Percentiles rank a stretch among this genome's conserved stretches.
These are phyloP conservation scores for Colletotrichum navitas DNA, from an alignment of 2,329 filamentous ascomycete genomes.

Conservation along the genomic window DNA sequence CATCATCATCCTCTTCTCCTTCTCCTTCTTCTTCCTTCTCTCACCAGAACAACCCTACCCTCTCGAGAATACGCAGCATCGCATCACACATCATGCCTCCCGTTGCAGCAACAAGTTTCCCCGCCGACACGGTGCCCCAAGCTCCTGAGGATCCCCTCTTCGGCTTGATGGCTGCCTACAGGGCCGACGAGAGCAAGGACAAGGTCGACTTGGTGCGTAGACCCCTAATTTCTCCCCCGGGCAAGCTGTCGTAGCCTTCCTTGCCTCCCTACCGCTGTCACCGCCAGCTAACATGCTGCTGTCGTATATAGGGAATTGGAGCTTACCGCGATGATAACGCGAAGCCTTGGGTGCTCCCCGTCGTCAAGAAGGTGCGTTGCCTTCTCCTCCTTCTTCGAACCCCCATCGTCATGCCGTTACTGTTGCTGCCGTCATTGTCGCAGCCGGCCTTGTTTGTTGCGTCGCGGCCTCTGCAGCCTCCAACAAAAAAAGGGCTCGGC, in stretches of 20 bases:
- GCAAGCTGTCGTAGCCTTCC: conserved; percentile 14
- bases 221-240: conserved; percentile 22
- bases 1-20: conserved; percentile 50
- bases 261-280: neutral
- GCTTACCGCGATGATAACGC: conserved; percentile 95
- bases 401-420: neutral
- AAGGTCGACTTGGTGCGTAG: conserved; percentile 90
- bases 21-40: conserved; percentile 58
- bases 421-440: neutral
- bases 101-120: conserved; percentile 75
- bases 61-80: conserved; percentile 71
- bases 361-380: conserved; percentile 88
- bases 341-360: conserved; percentile 96
- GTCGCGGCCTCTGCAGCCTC: conserved; percentile 5
- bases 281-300: conserved; percentile 20
- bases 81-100: conserved; percentile 76
- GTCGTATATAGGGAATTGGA: conserved; percentile 73
- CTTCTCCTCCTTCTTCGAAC: neutral
- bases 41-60: conserved; percentile 53
- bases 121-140: conserved; percentile 82
- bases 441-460: neutral
- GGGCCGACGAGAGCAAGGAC: conserved; percentile 78
- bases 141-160: conserved; percentile 97
- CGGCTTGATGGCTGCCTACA: conserved; percentile 89
- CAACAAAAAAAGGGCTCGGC: conserved; percentile 19